Evolutionary conservation across 371 early-diverging fungal genomes (phyloP), one percentile per base, ranked within the genome.

Genomic region (Parasitella parasitica): DNA sequence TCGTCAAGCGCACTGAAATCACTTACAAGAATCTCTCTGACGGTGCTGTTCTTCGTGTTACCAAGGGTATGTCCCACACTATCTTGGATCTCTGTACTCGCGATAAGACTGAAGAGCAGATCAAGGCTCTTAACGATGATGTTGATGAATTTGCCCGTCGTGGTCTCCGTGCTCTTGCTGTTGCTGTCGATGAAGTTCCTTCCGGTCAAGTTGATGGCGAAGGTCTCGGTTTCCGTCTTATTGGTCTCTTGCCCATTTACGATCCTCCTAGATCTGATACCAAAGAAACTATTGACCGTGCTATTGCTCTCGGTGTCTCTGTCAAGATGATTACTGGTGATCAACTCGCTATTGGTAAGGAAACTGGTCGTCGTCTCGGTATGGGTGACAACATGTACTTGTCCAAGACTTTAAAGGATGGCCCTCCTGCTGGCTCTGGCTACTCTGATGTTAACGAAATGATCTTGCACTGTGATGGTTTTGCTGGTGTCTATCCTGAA

Each of bases 271-370:
- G 91, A 51, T 84, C 86, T 60, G 92, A 90, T 67, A 88, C 91
- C 59, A 87, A 89, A 82, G 89, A 86, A 66, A 94, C 94, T 30
- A 94, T 96, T 63, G 86, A 88, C 58, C 90, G 91, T 61, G 92
- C 94, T 64, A 86, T 90, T 66, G 84, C 78, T 27, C 90, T 95
- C 46, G 97, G 97, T 66, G 91, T 97, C 61, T 80, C 90, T 66
- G 94, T 96, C 62, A 90, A 95, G 82, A 96, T 97, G 96, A 93
- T 96, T 70, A 96, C 97, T 27, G 98, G 97, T 73, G 95, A 95
- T 74, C 95, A 94, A 72, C 83, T 93, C 48, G 94, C 95, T 58
- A 94, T 97, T 77, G 95, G 94, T 57, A 89, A 89, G 76, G 89
- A 95, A 70, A 89, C 94, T 36, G 94, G 93, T 61, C 85, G 86